Evolutionary conservation across 1,284 basidiomycete genomes (phyloP).

Genomic region (Tremellales sp.): DNA sequence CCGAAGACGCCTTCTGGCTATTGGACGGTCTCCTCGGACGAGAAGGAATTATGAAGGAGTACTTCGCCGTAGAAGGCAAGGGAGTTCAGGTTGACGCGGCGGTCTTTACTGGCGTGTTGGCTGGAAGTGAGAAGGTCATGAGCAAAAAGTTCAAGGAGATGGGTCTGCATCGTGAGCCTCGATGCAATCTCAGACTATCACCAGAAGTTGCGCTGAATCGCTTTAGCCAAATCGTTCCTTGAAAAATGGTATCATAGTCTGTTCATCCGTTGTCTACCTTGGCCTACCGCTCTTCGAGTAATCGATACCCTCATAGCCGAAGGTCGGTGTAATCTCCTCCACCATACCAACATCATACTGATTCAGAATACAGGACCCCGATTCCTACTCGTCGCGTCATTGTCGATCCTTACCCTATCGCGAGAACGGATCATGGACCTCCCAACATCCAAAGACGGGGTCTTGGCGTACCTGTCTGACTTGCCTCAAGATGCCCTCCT

Average conservation of each 20-base stretch:
- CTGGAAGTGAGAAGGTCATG: constrained; percentile 61
- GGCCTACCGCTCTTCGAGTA: constrained; percentile 68
- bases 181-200: no score
- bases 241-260: constrained; percentile 49
- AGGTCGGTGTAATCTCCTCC: constrained; percentile 52
- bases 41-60: constrained; percentile 65
- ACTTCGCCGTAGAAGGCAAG: constrained; percentile 66
- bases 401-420: constrained; percentile 60
- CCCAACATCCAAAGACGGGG: constrained; percentile 16
- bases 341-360: background rate
- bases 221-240: constrained; percentile 35
- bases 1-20: constrained; percentile 87
- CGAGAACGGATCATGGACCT: constrained; percentile 35
- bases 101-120: constrained; percentile 70
- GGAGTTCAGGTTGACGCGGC: constrained; percentile 77
- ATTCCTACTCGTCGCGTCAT: constrained; percentile 72
- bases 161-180: constrained; percentile 51
- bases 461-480: constrained; percentile 35
- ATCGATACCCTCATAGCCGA: constrained; percentile 87
- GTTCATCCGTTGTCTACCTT: constrained; percentile 73
- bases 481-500: constrained; percentile 44
- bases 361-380: constrained; percentile 58
- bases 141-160: constrained; percentile 57
- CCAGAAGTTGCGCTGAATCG: background rate
- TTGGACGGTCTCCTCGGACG: constrained; percentile 63